Evolutionary conservation across 1,284 basidiomycete genomes (phyloP).

Genomic region (Fomitopsis betulina): DNA sequence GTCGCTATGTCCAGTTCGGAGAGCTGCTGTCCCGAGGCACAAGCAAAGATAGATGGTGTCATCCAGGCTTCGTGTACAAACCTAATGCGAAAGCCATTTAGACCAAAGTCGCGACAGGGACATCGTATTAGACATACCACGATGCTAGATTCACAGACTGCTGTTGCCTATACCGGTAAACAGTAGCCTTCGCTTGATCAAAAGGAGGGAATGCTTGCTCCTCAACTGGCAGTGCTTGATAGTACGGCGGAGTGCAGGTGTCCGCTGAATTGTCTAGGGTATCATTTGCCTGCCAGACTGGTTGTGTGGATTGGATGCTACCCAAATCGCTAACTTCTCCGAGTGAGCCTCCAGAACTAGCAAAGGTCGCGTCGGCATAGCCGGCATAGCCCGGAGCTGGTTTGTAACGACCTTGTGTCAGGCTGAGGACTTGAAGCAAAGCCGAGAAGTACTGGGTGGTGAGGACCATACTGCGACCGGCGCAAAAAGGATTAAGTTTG

Average conservation of each 20-base stretch:
- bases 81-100: constrained; percentile 33
- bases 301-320: background rate
- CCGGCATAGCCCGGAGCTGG: constrained; percentile 27
- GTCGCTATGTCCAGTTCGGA: constrained; percentile 56
- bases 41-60: constrained; percentile 64
- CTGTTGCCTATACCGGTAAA: constrained; percentile 63
- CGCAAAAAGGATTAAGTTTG: background rate
- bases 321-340: background rate
- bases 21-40: constrained; percentile 48
- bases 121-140: constrained; percentile 34
- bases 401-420: constrained; percentile 35
- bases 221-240: constrained; percentile 29
- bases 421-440: constrained; percentile 28
- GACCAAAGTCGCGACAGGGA: background rate
- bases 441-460: constrained; percentile 22
- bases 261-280: background rate
- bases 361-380: background rate
- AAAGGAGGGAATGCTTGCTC: constrained; percentile 43
- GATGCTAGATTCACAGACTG: constrained; percentile 65
- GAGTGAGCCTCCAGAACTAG: background rate
- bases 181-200: constrained; percentile 40
- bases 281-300: background rate
- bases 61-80: constrained; percentile 81
- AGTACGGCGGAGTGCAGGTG: constrained; percentile 33
- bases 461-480: constrained; percentile 18